Percentiles rank a stretch among this genome's conserved stretches.
Conservation (phyloP, 345 rosid species). For the Eucalyptus marginata region DNA sequence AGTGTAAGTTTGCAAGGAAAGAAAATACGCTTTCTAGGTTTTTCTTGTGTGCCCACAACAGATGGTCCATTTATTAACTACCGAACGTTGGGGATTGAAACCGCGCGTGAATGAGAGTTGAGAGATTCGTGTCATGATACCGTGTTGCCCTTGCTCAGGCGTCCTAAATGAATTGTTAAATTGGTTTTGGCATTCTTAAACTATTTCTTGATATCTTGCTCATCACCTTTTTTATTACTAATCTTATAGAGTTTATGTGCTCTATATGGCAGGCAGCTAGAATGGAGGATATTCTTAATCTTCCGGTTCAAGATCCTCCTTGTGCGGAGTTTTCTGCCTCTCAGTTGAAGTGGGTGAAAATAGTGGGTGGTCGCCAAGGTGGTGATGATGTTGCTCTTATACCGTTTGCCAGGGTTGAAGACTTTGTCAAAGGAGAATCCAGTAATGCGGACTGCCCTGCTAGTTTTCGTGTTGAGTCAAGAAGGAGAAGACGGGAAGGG, state of each 20-base stretch:
- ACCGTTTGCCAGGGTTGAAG: constrained; percentile 43
- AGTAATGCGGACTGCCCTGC: constrained; percentile 45
- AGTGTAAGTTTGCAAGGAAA: neutral
- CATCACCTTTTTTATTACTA: neutral
- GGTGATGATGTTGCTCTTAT: constrained; percentile 45
- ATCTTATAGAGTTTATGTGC: neutral
- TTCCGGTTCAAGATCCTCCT: constrained; percentile 46
- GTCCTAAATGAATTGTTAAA: neutral
- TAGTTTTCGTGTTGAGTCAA: constrained; percentile 41
- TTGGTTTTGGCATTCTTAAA: neutral
- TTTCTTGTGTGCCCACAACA: neutral
- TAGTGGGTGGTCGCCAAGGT: constrained; percentile 42
- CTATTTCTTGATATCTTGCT: neutral
- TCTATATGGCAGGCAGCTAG: constrained; percentile 24
- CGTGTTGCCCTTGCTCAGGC: neutral
- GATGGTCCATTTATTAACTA: neutral
- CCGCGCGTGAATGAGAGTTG: neutral
- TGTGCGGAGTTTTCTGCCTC: constrained; percentile 35
- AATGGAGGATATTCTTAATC: constrained; percentile 47
- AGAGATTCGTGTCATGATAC: neutral
- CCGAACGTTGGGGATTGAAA: neutral
- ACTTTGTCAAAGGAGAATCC: constrained; percentile 48
- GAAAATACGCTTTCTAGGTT: neutral
- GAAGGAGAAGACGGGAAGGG: constrained; percentile 45
- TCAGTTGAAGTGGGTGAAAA: constrained; percentile 32